phyloP scores from a whole-genome alignment of 257 asterid species.

The Nicotiana tomentosiformis region DNA sequence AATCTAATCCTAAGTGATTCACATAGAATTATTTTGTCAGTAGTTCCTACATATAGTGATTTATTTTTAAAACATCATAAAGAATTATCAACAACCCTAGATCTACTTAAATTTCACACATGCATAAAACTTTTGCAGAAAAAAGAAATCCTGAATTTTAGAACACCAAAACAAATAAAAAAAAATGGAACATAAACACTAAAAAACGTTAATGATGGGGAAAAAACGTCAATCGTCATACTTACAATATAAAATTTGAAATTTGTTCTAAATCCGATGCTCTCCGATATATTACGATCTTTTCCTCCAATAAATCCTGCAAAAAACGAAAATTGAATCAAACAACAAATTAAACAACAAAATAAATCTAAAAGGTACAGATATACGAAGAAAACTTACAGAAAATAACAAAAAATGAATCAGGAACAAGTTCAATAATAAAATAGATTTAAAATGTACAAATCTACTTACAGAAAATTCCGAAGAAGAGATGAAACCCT shows the following conservation, averaged over 20 bases:
- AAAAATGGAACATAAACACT: background rate
- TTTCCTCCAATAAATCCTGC: background rate
- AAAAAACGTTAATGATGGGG: background rate
- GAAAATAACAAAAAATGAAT: background rate
- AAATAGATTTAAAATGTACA: background rate
- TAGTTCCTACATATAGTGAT: too few species aligned
- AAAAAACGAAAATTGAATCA: background rate
- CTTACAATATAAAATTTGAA: background rate
- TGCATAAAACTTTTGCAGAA: background rate
- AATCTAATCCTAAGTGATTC: too few species aligned
- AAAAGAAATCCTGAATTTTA: background rate
- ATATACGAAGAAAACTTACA: background rate
- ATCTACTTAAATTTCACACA: background rate
- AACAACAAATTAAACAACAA: background rate
- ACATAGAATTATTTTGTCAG: too few species aligned
- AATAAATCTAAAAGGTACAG: background rate
- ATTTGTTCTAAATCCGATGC: background rate
- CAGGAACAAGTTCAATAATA: background rate
- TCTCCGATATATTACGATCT: background rate
- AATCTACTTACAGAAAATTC: conserved; percentile 4
- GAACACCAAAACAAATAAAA: background rate
- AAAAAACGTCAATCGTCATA: background rate
- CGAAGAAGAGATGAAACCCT: background rate
- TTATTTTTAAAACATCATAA: background rate
- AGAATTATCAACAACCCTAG: background rate